Percentiles rank a stretch among this genome's conserved stretches.
These are phyloP conservation scores for Hansenula lynferdii DNA, from an alignment of 1,139 yeast species.

Conservation along the genomic window DNA sequence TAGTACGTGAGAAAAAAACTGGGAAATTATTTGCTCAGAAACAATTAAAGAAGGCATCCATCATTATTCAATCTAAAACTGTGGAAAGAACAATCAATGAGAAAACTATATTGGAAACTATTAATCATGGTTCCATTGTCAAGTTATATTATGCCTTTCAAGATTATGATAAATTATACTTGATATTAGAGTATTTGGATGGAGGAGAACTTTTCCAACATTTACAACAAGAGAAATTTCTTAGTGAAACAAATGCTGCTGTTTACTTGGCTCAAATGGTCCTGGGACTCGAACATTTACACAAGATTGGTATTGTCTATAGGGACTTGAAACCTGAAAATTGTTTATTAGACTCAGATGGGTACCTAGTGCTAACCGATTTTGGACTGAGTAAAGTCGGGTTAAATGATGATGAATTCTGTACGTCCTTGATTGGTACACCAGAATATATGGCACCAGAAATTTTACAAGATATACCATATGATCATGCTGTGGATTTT, in stretches of 20 bases:
- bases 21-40: slow-evolving; percentile 83
- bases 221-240: slow-evolving; percentile 45
- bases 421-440: slow-evolving; percentile 83
- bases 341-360: slow-evolving; percentile 73
- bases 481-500: slow-evolving; percentile 90
- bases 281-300: slow-evolving; percentile 76
- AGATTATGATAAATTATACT: slow-evolving; percentile 73
- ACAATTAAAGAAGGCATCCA: slow-evolving; percentile 77
- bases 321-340: slow-evolving; percentile 94
- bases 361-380: slow-evolving; percentile 84
- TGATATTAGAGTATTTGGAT: slow-evolving; percentile 80
- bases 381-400: slow-evolving; percentile 86
- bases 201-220: slow-evolving; percentile 94
- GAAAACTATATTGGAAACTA: slow-evolving; percentile 60
- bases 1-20: slow-evolving; percentile 64
- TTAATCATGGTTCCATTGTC: slow-evolving; percentile 84
- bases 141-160: slow-evolving; percentile 87
- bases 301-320: slow-evolving; percentile 79
- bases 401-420: slow-evolving; percentile 38
- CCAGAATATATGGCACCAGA: slow-evolving; percentile 99
- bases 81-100: slow-evolving; percentile 34
- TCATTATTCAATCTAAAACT: slow-evolving; percentile 37
- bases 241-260: slow-evolving; percentile 67
- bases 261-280: slow-evolving; percentile 86
- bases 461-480: slow-evolving; percentile 77